Conservation (phyloP, 1,284 basidiomycete species). For the Trametes hirsuta region DNA sequence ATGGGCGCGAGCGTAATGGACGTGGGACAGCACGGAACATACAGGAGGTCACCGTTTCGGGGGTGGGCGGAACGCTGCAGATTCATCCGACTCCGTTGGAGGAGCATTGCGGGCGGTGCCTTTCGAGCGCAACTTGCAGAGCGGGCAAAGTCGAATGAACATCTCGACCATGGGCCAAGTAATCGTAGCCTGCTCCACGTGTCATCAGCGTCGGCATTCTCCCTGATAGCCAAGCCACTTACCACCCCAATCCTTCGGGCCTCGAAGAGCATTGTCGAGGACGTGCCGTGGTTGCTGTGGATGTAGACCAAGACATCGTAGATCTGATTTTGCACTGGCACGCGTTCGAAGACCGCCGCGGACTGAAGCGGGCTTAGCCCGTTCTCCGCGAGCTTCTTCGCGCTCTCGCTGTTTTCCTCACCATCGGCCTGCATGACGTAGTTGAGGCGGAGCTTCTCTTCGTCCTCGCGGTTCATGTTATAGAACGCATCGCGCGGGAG, state of each 20-base stretch:
- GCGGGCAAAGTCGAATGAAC: constrained; percentile 63
- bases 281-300: constrained; percentile 58
- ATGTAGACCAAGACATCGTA: constrained; percentile 71
- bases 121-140: constrained; percentile 52
- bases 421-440: constrained; percentile 48
- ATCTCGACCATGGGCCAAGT: constrained; percentile 78
- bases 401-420: constrained; percentile 28
- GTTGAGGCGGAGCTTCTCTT: constrained; percentile 48
- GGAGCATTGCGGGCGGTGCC: constrained; percentile 11
- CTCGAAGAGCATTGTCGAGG: constrained; percentile 58
- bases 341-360: constrained; percentile 54
- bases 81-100: constrained; percentile 27
- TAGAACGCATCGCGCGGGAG: constrained; percentile 65
- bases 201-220: constrained; percentile 4
- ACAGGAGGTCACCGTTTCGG: constrained; percentile 24
- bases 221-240: constrained; percentile 33
- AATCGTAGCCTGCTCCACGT: constrained; percentile 52
- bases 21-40: neutral
- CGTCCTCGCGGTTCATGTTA: constrained; percentile 48
- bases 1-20: neutral
- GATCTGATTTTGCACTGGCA: constrained; percentile 68
- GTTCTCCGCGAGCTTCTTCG: constrained; percentile 32
- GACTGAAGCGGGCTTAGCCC: constrained; percentile 39
- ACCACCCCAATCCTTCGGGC: constrained; percentile 62
- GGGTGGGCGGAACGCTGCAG: constrained; percentile 18